Conservation (phyloP, 169 alveolate species). For the Plasmodium yoelii region DNA sequence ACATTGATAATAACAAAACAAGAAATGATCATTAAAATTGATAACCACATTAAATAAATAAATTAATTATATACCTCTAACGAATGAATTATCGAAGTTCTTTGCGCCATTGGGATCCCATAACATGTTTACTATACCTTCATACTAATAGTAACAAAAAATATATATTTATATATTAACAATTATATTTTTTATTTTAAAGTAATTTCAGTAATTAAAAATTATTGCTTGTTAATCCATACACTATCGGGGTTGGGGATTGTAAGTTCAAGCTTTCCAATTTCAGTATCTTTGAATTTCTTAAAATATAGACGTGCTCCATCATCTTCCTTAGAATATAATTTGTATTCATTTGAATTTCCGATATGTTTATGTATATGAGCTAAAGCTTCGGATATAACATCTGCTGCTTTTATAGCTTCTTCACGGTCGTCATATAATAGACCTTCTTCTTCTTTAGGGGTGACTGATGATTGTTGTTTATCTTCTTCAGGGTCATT, state of each 20-base stretch:
- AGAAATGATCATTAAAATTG: not conserved
- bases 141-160: constrained; percentile 34
- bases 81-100: constrained; percentile 24
- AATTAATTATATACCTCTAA: constrained; percentile 28
- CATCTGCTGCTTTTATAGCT: constrained; percentile 28
- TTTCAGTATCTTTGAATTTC: constrained; percentile 48
- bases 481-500: not conserved
- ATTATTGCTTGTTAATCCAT: constrained; percentile 4
- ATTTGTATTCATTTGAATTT: constrained; percentile 6
- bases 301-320: constrained; percentile 39
- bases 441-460: too few species aligned
- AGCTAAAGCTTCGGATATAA: constrained; percentile 31
- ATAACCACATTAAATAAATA: constrained; percentile 3
- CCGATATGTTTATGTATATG: constrained; percentile 11
- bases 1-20: not conserved
- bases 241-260: constrained; percentile 42
- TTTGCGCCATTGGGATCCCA: constrained; percentile 65
- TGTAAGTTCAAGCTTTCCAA: constrained; percentile 36
- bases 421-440: constrained; percentile 1
- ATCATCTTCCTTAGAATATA: constrained; percentile 15
- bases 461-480: too few species aligned
- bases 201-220: not conserved
- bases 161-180: not conserved
- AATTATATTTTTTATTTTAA: not conserved
- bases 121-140: constrained; percentile 18